A percentile compares a stretch with the other conserved stretches of the same genome.
These are phyloP conservation scores for Suillus bovinus DNA, from an alignment of 768 basidiomycete species.

Conservation along the genomic window DNA sequence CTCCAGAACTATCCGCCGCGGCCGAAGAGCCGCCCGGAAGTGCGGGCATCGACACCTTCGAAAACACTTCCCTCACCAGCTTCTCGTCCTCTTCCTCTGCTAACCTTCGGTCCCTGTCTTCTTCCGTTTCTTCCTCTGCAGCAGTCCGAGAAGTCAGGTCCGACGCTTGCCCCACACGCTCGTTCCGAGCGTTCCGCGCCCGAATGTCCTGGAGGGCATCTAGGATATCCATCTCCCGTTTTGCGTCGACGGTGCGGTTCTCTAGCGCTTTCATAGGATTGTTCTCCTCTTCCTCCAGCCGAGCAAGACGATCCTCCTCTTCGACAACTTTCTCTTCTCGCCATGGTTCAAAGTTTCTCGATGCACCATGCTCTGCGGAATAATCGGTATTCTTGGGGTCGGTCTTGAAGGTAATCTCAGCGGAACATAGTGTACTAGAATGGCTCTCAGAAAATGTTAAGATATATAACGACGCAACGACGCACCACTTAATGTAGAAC, in stretches of 20 bases:
- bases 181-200: slow-evolving; percentile 84
- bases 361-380: slow-evolving; percentile 91
- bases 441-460: slow-evolving; percentile 17
- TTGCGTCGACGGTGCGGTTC: slow-evolving; percentile 88
- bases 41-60: slow-evolving; percentile 56
- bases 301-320: slow-evolving; percentile 82
- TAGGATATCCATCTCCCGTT: slow-evolving; percentile 97
- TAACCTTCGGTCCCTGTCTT: slow-evolving; percentile 64
- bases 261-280: slow-evolving; percentile 98
- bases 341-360: slow-evolving; percentile 98
- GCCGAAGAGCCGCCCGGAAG: slow-evolving; percentile 22
- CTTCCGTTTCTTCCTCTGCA: slow-evolving; percentile 70
- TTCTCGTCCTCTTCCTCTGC: slow-evolving; percentile 93
- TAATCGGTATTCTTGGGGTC: slow-evolving; percentile 99
- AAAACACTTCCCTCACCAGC: slow-evolving; percentile 84
- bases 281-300: slow-evolving; percentile 89
- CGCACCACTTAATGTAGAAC: slow-evolving; percentile 89
- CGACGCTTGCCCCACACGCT: slow-evolving; percentile 75
- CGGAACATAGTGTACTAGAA: slow-evolving; percentile 85
- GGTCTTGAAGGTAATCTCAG: slow-evolving; percentile 99
- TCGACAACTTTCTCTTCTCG: slow-evolving; percentile 76
- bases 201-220: slow-evolving; percentile 94
- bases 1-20: slow-evolving; percentile 24
- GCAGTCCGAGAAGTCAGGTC: slow-evolving; percentile 66
- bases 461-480: slow-evolving; percentile 32